These are phyloP conservation scores for Echium plantagineum DNA, from an alignment of 257 asterid genomes.

Conservation along the genomic window DNA sequence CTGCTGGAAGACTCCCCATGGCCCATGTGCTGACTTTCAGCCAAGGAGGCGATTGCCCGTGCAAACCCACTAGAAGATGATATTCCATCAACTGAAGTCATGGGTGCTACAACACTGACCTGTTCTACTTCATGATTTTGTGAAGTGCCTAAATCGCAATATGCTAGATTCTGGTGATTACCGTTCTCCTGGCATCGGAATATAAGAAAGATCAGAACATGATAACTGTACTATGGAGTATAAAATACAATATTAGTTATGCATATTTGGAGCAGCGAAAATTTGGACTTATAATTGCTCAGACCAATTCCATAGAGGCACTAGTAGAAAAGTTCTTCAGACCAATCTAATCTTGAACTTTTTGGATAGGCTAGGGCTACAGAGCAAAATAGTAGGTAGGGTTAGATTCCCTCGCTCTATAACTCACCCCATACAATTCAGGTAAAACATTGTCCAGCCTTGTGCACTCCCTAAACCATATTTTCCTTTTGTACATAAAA, in stretches of 20 bases:
- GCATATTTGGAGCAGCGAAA: no score
- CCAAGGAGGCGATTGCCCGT: constrained; percentile 90
- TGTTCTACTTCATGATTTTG: constrained; percentile 39
- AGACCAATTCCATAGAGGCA: no score
- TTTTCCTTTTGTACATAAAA: no score
- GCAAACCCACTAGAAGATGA: constrained; percentile 72
- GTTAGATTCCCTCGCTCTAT: no score
- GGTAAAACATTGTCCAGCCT: no score
- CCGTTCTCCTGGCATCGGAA: constrained; percentile 48
- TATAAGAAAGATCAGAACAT: neutral
- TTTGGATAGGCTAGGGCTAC: no score
- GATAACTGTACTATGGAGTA: neutral
- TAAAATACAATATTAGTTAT: neutral
- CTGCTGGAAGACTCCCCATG: constrained; percentile 41
- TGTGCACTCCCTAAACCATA: no score
- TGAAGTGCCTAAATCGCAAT: constrained; percentile 28
- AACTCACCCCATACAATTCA: no score
- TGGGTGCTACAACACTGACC: constrained; percentile 17
- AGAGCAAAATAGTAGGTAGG: no score
- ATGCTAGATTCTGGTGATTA: constrained; percentile 32
- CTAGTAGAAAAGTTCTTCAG: no score
- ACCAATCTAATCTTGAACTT: no score
- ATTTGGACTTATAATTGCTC: no score
- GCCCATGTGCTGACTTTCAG: constrained; percentile 68
- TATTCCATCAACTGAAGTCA: constrained; percentile 25